Percentiles rank a stretch among this genome's conserved stretches.
Conservation (phyloP, 352 stramenopile genomes). For the Pythium myriotylum region DNA sequence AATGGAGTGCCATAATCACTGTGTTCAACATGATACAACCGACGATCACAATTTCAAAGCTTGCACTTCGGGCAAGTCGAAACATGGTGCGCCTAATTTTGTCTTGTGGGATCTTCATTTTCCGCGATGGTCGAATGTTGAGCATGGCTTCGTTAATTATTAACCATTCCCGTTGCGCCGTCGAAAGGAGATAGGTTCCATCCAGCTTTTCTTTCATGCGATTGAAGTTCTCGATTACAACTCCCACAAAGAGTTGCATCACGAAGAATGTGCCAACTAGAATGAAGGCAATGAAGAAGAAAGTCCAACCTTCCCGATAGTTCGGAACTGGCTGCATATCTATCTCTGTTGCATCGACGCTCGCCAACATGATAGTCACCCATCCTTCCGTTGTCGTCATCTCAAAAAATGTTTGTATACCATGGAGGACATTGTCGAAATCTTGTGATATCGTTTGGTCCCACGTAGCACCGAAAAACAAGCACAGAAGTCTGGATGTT, state of each 20-base stretch:
- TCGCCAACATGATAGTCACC: conserved; percentile 86
- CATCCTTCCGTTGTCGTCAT: conserved; percentile 91
- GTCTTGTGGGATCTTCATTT: conserved; percentile 46
- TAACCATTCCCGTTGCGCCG: conserved; percentile 73
- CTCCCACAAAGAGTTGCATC: conserved; percentile 91
- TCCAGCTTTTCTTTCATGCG: conserved; percentile 71
- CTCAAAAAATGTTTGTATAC: conserved; percentile 80
- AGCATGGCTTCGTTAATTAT: conserved; percentile 58
- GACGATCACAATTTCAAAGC: conserved; percentile 79
- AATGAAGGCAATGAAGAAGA: conserved; percentile 91
- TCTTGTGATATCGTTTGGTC: conserved; percentile 55
- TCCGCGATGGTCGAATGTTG: conserved; percentile 41
- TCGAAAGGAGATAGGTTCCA: conserved; percentile 69
- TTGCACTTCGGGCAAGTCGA: conserved; percentile 40
- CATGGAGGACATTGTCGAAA: conserved; percentile 80
- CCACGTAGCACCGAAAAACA: conserved; percentile 42
- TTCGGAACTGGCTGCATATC: conserved; percentile 89
- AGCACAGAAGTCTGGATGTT: conserved; percentile 51
- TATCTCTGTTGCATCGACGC: conserved; percentile 78
- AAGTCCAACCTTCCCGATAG: conserved; percentile 61
- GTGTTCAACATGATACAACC: conserved; percentile 88
- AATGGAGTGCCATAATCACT: conserved; percentile 77
- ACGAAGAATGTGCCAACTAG: conserved; percentile 89
- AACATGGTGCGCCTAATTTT: conserved; percentile 40
- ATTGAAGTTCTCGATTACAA: conserved; percentile 93